A percentile compares a stretch with the other conserved stretches of the same genome.
phyloP scores from a whole-genome alignment of 495 filamentous ascomycete species.

The Durotheca rogersii region DNA sequence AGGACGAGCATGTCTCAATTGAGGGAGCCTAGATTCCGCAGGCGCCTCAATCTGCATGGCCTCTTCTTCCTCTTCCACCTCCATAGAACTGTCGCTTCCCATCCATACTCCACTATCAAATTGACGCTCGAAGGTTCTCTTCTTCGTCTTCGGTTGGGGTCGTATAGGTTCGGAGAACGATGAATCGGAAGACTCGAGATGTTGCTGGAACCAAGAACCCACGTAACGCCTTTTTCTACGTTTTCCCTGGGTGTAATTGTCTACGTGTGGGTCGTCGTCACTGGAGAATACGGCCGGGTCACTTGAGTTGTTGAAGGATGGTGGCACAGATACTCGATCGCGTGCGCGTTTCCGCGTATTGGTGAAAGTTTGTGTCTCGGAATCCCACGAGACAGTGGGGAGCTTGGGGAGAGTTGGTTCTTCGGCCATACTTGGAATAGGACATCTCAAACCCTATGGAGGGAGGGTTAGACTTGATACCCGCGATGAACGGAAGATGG shows the following conservation, averaged over 20 bases:
- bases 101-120: constrained; percentile 85
- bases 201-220: constrained; percentile 72
- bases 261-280: constrained; percentile 71
- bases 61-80: constrained; percentile 43
- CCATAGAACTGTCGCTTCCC: constrained; percentile 59
- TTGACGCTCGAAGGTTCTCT: constrained; percentile 60
- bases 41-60: constrained; percentile 24
- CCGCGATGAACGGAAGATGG: background rate
- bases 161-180: constrained; percentile 38
- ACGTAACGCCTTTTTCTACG: constrained; percentile 64
- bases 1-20: constrained; percentile 21
- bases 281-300: constrained; percentile 77
- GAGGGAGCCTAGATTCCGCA: constrained; percentile 24
- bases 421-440: constrained; percentile 39
- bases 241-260: constrained; percentile 61
- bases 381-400: constrained; percentile 37
- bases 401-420: constrained; percentile 49
- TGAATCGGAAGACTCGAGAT: constrained; percentile 45
- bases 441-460: background rate
- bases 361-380: constrained; percentile 33
- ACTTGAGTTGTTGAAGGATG: constrained; percentile 54
- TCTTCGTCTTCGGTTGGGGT: constrained; percentile 45
- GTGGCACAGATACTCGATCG: constrained; percentile 26
- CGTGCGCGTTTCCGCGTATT: constrained; percentile 47
- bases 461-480: background rate